Percentiles rank a stretch among this genome's conserved stretches.
phyloP scores from a whole-genome alignment of 1,284 basidiomycete species.

The Leccinum solheimii region DNA sequence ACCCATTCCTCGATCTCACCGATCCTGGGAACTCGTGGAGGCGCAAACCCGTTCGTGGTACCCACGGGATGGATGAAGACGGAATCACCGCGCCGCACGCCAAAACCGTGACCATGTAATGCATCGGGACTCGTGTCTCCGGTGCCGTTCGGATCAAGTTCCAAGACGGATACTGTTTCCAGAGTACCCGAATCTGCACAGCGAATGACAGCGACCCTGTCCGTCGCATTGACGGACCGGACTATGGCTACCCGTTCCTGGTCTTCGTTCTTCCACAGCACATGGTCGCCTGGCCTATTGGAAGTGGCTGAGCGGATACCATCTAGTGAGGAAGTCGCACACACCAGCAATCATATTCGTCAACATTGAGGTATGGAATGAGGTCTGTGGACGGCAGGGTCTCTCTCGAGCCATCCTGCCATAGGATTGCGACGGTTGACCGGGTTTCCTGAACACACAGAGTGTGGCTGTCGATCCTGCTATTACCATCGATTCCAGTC shows the following conservation, averaged over 20 bases:
- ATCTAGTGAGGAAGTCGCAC: constrained; percentile 26
- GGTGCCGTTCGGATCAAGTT: constrained; percentile 82
- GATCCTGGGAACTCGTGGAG: constrained; percentile 70
- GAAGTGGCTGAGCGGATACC: constrained; percentile 9
- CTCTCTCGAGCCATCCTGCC: constrained; percentile 82
- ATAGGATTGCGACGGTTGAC: constrained; percentile 73
- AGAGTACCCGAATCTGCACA: constrained; percentile 52
- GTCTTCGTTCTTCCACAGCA: constrained; percentile 82
- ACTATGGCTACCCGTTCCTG: constrained; percentile 71
- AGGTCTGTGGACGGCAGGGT: constrained; percentile 62
- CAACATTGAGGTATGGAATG: constrained; percentile 81
- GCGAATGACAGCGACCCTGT: constrained; percentile 69
- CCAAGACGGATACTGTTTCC: constrained; percentile 80
- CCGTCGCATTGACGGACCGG: constrained; percentile 72
- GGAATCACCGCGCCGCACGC: constrained; percentile 79
- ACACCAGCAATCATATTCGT: constrained; percentile 85
- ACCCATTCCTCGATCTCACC: constrained; percentile 82
- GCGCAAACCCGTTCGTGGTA: constrained; percentile 64
- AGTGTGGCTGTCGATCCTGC: constrained; percentile 52
- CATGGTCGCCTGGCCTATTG: constrained; percentile 85
- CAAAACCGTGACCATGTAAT: constrained; percentile 47
- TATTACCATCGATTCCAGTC: constrained; percentile 43
- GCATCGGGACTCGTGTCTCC: constrained; percentile 48
- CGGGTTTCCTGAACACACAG: constrained; percentile 70
- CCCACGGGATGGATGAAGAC: constrained; percentile 76